Evolutionary conservation across 1,284 basidiomycete species (phyloP), one percentile per base, ranked within the genome.

Genomic region (Papiliotrema fonsecae): DNA sequence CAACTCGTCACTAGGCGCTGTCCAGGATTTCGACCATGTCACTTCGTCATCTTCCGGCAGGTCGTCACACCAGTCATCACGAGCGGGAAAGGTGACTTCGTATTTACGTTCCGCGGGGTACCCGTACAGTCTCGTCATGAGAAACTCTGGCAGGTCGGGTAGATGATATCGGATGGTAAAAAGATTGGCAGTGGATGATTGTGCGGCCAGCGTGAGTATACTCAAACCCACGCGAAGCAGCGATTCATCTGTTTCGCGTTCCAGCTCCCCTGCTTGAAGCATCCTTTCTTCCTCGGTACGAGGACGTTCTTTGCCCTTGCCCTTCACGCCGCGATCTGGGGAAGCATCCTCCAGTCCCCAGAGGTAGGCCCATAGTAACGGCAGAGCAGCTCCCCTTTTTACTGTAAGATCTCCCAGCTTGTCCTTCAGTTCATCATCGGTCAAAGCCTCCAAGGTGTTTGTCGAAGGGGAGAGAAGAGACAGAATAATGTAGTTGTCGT

Each of bases 401-500:
- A 72, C 28, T 5, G 30, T 49, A 4, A 66, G 30, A 6, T 68
- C 67, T 2, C 60, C 63, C 31, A 65, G 41, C 47, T 57, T 56
- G 5, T 40, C 47, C 4, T 28, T 28, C 14, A 61, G 49, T 3
- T 56, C 49, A 7, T 25, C 37, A n/a, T n/a, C n/a, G n/a, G n/a
- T n/a, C n/a, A n/a, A n/a, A n/a, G n/a, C n/a, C 18, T 56, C 45
- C 0, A 48, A 6, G 13, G 41, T 31, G 7, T 30, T 32, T 3
- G 27, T 25, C 13, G 41, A 18, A 9, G 47, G 22, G 1, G 46
- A 40, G 42, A 65, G 62, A 13, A 67, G 48, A 11, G 61, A 55
- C 4, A 66, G 41, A 24, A 70, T 54, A 3, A 61, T 54, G 47
- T 72, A 72, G 47, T 70, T 68, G 62, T 65, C 65, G 42, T 56